Percentiles rank a stretch among this genome's conserved stretches.
Conservation (phyloP, 192 early-diverging fungal genomes). For the Chytriomyces confervae region DNA sequence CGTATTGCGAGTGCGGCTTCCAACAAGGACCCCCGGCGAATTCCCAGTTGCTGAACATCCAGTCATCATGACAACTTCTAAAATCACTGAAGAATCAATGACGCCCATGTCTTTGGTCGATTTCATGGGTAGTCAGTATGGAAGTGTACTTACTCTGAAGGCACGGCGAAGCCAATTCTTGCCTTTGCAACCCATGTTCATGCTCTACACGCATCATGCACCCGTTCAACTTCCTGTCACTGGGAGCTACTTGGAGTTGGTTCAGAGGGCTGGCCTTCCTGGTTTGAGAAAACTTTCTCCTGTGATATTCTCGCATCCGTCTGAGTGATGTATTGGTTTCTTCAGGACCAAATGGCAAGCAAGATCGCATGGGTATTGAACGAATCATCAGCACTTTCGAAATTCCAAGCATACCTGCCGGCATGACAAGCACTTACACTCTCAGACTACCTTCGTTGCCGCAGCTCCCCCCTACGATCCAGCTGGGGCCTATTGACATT, state of each 20-base stretch:
- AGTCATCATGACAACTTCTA: constrained; percentile 1
- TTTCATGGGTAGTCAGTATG: background rate
- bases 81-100: constrained; percentile 4
- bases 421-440: constrained; percentile 20
- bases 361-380: constrained; percentile 15
- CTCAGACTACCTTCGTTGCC: constrained; percentile 9
- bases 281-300: background rate
- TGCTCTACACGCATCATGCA: constrained; percentile 23
- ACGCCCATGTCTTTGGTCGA: constrained; percentile 6
- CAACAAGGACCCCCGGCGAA: background rate
- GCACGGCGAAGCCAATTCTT: constrained; percentile 19
- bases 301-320: background rate
- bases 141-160: constrained; percentile 11
- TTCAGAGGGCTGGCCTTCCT: constrained; percentile 17
- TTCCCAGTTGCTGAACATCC: constrained; percentile 7
- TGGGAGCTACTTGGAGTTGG: constrained; percentile 16
- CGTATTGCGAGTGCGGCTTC: constrained; percentile 15
- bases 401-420: constrained; percentile 12
- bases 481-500: constrained; percentile 29
- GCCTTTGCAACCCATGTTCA: constrained; percentile 5
- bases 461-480: constrained; percentile 15
- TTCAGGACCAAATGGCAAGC: background rate
- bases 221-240: constrained; percentile 2
- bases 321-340: too few relatives aligned
- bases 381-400: constrained; percentile 23